Conservation (phyloP, 2,329 filamentous ascomycete genomes). For the Neurospora sp. region DNA sequence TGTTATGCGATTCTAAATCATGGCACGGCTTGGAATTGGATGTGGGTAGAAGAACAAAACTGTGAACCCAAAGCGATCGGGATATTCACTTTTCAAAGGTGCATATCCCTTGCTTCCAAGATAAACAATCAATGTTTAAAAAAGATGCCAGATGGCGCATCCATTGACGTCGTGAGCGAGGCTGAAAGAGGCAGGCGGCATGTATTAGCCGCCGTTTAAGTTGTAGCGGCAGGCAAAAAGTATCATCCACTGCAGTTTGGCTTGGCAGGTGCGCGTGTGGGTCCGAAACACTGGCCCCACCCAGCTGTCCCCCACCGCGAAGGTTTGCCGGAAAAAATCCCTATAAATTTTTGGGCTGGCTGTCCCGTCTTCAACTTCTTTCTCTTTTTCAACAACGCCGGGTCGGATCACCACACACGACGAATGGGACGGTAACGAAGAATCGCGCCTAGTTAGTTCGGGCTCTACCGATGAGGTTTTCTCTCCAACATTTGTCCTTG, state of each 20-base stretch:
- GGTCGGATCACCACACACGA: neutral
- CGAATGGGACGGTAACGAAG: neutral
- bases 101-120: neutral
- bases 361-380: neutral
- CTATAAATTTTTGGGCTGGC: conserved; percentile 10
- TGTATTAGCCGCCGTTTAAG: neutral
- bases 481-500: neutral
- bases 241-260: neutral
- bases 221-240: neutral
- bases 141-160: conserved; percentile 12
- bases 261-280: conserved; percentile 1
- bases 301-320: neutral
- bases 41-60: neutral
- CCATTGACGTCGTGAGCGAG: conserved; percentile 6
- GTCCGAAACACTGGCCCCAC: neutral
- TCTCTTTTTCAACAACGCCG: conserved; percentile 11
- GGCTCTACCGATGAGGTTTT: neutral
- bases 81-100: neutral
- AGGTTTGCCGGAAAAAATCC: conserved; percentile 6
- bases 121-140: neutral
- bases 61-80: accelerated
- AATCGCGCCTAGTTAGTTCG: neutral
- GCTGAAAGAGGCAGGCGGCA: conserved; percentile 7
- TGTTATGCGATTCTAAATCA: neutral
- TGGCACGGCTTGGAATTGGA: neutral